These are phyloP conservation scores for Leishmania guyanensis DNA, from an alignment of 208 protist genomes.

Conservation along the genomic window DNA sequence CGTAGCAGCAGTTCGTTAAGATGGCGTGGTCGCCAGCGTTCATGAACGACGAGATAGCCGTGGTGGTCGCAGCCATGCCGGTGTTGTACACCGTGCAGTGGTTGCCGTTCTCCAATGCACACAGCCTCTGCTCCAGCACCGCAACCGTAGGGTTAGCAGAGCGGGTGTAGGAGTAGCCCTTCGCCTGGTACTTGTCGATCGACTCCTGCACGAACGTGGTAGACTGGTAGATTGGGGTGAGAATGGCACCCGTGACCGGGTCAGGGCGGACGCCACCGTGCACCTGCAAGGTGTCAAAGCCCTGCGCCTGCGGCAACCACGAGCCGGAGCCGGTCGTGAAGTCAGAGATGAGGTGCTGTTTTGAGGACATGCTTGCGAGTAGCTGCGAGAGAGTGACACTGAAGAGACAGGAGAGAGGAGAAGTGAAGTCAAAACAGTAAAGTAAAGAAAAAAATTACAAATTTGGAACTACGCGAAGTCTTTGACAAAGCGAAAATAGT, in stretches of 20 bases:
- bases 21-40: slow-evolving; percentile 90
- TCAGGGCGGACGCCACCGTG: slow-evolving; percentile 85
- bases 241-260: slow-evolving; percentile 85
- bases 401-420: not conserved
- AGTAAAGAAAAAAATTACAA: not conserved
- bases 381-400: not conserved
- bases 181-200: slow-evolving; percentile 77
- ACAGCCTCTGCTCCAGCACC: slow-evolving; percentile 91
- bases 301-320: slow-evolving; percentile 68
- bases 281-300: slow-evolving; percentile 84
- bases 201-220: slow-evolving; percentile 93
- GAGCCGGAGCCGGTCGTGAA: slow-evolving; percentile 63
- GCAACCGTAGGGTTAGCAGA: slow-evolving; percentile 94
- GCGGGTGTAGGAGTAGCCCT: slow-evolving; percentile 94
- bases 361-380: slow-evolving; percentile 46
- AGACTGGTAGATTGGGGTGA: slow-evolving; percentile 88
- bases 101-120: slow-evolving; percentile 90
- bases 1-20: slow-evolving; percentile 95
- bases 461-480: not conserved
- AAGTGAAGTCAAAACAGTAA: not conserved
- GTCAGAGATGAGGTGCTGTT: slow-evolving; percentile 84
- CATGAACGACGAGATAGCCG: slow-evolving; percentile 91
- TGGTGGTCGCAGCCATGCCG: slow-evolving; percentile 91
- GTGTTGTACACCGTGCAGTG: slow-evolving; percentile 86
- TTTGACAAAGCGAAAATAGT: too few relatives aligned